These are phyloP conservation scores for Teunomyces stri DNA, from an alignment of 805 yeast species.

Conservation along the genomic window DNA sequence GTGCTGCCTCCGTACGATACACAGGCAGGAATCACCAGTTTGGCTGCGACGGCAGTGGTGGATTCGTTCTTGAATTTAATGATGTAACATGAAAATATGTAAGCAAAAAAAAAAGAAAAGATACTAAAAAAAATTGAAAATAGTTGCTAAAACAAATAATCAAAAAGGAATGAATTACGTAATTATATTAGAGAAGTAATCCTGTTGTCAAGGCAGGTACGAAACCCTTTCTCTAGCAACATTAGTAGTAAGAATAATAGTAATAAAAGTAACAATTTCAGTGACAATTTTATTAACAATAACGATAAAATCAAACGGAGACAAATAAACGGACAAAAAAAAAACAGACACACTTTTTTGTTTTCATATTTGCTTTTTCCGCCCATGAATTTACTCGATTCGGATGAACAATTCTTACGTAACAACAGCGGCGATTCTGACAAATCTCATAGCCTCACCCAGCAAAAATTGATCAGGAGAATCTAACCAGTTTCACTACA, in stretches of 20 bases:
- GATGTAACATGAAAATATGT: constrained; percentile 23
- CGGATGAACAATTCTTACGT: neutral
- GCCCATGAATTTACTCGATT: neutral
- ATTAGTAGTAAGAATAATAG: no score
- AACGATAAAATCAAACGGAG: no score
- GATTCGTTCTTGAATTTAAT: constrained; percentile 49
- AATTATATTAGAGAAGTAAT: no score
- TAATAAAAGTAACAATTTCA: no score
- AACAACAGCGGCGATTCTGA: neutral
- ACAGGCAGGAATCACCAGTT: constrained; percentile 57
- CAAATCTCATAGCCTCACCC: constrained; percentile 4
- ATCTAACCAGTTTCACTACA: neutral
- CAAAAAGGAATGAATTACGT: neutral
- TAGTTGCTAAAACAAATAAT: neutral
- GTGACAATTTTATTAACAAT: no score
- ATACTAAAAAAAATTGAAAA: neutral
- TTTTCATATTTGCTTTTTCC: neutral
- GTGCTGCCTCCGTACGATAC: constrained; percentile 66
- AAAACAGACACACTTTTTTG: neutral
- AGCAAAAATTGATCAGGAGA: neutral
- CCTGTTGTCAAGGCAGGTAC: no score
- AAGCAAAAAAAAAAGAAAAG: neutral
- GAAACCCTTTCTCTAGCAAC: no score
- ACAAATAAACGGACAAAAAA: no score
- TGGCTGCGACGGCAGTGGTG: constrained; percentile 64